Percentiles rank a stretch among this genome's conserved stretches.
Evolutionary conservation across 352 stramenopile species (phyloP).

Genomic region (Phytophthora multivora): DNA sequence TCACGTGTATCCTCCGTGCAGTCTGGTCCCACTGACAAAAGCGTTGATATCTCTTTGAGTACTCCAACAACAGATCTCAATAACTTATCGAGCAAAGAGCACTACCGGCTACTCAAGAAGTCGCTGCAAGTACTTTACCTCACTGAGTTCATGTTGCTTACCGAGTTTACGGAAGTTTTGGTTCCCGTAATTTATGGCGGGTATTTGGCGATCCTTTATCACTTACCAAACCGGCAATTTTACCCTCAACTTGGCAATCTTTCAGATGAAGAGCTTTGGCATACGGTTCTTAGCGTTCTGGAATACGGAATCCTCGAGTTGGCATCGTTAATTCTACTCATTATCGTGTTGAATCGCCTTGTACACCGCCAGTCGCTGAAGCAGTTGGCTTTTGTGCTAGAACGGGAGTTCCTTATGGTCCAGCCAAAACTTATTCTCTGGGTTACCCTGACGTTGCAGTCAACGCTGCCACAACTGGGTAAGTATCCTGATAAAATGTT

Average conservation of each 20-base stretch:
- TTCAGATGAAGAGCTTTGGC: constrained; percentile 4
- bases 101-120: constrained; percentile 19
- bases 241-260: constrained; percentile 29
- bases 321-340: constrained; percentile 11
- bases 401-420: constrained; percentile 25
- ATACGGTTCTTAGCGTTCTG: constrained; percentile 13
- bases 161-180: constrained; percentile 45
- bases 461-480: constrained; percentile 23
- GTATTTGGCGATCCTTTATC: constrained; percentile 31
- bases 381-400: constrained; percentile 31
- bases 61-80: neutral
- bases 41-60: neutral
- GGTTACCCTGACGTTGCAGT: constrained; percentile 32
- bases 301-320: constrained; percentile 26
- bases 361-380: constrained; percentile 16
- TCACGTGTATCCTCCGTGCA: neutral
- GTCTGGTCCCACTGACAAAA: neutral
- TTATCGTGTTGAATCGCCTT: constrained; percentile 17
- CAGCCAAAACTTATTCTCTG: constrained; percentile 31
- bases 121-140: constrained; percentile 35
- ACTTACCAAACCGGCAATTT: constrained; percentile 37
- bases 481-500: neutral
- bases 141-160: constrained; percentile 46
- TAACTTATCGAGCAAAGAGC: constrained; percentile 6
- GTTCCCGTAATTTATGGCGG: constrained; percentile 36